phyloP scores from a whole-genome alignment of 768 basidiomycete genomes.

The Sarcodon aspratus region DNA sequence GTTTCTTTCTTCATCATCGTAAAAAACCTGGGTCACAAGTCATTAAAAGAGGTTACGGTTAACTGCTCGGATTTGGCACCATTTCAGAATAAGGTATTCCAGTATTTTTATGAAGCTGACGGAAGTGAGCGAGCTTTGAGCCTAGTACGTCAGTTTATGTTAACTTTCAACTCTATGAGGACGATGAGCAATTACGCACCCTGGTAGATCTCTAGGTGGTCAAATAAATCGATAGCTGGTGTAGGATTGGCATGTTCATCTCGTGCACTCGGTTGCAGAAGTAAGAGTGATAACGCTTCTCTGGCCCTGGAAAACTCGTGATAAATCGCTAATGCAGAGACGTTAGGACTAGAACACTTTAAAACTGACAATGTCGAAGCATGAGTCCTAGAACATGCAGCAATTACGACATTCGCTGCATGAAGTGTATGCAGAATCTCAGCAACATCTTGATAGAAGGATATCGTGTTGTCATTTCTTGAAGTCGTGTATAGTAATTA shows the following conservation, averaged over 20 bases:
- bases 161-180: not conserved
- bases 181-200: slow-evolving; percentile 21
- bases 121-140: slow-evolving; percentile 78
- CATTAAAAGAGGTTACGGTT: not conserved
- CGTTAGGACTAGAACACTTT: not conserved
- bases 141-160: slow-evolving; percentile 26
- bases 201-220: slow-evolving; percentile 67
- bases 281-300: slow-evolving; percentile 57
- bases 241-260: slow-evolving; percentile 20
- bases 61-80: slow-evolving; percentile 17
- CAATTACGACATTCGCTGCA: slow-evolving; percentile 38
- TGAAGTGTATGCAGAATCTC: slow-evolving; percentile 53
- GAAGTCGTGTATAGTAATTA: not conserved
- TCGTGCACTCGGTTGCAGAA: slow-evolving; percentile 30
- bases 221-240: slow-evolving; percentile 51
- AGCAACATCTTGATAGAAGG: slow-evolving; percentile 72
- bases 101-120: slow-evolving; percentile 43
- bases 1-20: slow-evolving; percentile 36
- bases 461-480: slow-evolving; percentile 44
- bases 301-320: slow-evolving; percentile 40
- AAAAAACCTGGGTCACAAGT: slow-evolving; percentile 29
- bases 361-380: slow-evolving; percentile 54
- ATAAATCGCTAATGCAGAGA: not conserved
- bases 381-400: slow-evolving; percentile 65
- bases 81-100: slow-evolving; percentile 42